Evolutionary conservation across 2,329 filamentous ascomycete species (phyloP), one percentile per base, ranked within the genome.

Genomic region (Colletotrichum falcatum): DNA sequence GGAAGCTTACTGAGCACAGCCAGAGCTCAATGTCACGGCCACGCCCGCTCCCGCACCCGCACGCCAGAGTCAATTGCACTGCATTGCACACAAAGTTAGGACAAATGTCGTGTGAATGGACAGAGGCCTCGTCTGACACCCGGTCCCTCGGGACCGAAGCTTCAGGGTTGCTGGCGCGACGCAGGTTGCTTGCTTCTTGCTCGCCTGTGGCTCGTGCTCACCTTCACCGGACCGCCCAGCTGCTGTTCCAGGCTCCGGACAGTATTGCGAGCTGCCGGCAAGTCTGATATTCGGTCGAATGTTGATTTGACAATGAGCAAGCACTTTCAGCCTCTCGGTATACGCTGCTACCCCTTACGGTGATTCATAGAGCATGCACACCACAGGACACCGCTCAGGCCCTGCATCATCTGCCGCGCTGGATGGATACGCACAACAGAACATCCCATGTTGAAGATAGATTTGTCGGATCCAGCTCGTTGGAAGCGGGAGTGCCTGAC

Each of bases 41-140:
- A 51, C 46, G 28, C 28, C 42, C 20, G 7, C 7, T 7, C 18
- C 42, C 18, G 42, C 39, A 42, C 18, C 20, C 33, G 46, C 46
- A 54, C 18, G n/a, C 35, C 20, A 70, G 67, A 70, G 58, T 70
- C 67, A 70, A 67, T 67, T 67, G 44, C 61, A 20, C 18, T 28
- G 20, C 28, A 23, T 23, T 23, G 20, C 44, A 46, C 44, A n/a
- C 37, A 28, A 46, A 30, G 12, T 5, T 16, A 20, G 35, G 51
- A 5, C 20, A 44, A 14, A 18, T 44, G 49, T 8, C 35, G n/a
- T n/a, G n/a, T n/a, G 20, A 33, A 30, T 30, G 33, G 16, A 54
- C 23, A 44, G 49, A 70, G 39, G 49, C 55, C 56, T 66, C 63
- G 49, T 56, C 37, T 61, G 63, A 70, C 66, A 56, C 63, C 42